Conservation (phyloP, 805 yeast genomes). For the Wickerhamiella alocasiicola region DNA sequence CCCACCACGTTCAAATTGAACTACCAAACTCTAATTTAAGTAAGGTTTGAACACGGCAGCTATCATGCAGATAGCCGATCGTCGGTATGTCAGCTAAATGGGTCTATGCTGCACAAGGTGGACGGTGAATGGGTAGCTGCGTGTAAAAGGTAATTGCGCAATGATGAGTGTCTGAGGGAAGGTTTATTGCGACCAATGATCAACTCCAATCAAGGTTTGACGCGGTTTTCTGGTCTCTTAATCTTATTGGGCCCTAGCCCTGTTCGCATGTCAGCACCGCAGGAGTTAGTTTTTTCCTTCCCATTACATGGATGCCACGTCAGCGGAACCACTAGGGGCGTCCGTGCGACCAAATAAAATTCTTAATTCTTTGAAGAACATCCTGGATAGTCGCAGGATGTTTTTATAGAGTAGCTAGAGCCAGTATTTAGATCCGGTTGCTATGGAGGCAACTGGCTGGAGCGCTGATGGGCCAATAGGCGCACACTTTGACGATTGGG, state of each 20-base stretch:
- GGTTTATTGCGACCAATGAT: no score
- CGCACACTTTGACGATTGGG: not conserved
- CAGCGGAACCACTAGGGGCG: not conserved
- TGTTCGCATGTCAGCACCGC: conserved; percentile 6
- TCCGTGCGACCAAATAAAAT: no score
- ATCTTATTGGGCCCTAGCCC: not conserved
- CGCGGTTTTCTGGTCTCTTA: not conserved
- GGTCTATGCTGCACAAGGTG: no score
- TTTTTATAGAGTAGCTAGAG: not conserved
- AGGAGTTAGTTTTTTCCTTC: not conserved
- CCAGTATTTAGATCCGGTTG: not conserved
- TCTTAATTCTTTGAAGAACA: no score
- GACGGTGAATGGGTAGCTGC: no score
- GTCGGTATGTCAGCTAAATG: no score
- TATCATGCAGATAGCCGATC: no score
- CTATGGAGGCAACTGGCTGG: not conserved
- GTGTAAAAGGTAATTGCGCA: no score
- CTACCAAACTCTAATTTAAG: not conserved
- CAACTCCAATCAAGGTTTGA: no score
- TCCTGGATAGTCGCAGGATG: not conserved
- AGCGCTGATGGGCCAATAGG: conserved; percentile 17
- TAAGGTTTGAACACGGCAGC: no score
- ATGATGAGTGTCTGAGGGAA: no score
- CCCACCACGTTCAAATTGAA: not conserved
- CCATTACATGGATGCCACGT: not conserved